These are phyloP conservation scores for Medicago lupulina DNA, from an alignment of 306 rosid species.

Conservation along the genomic window DNA sequence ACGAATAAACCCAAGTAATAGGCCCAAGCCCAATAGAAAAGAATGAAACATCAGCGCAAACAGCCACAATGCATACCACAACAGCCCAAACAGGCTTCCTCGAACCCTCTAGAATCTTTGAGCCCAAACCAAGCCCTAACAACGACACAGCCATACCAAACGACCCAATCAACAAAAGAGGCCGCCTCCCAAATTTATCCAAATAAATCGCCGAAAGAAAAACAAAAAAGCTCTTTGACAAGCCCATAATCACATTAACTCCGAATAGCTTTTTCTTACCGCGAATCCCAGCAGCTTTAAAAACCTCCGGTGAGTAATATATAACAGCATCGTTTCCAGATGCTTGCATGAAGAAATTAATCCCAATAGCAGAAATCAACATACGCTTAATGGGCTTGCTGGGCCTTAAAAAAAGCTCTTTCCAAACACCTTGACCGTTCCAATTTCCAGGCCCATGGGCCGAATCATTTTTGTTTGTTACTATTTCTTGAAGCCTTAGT, in stretches of 20 bases:
- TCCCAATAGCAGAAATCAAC: conserved; percentile 69
- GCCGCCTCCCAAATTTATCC: conserved; percentile 74
- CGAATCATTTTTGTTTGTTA: conserved; percentile 40
- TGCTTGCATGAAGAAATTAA: conserved; percentile 93
- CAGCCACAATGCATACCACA: conserved; percentile 54
- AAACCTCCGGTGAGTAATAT: conserved; percentile 82
- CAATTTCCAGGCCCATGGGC: conserved; percentile 38
- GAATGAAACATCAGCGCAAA: conserved; percentile 67
- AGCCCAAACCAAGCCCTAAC: conserved; percentile 67
- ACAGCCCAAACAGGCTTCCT: conserved; percentile 67
- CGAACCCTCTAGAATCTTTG: conserved; percentile 46
- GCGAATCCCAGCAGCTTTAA: conserved; percentile 62
- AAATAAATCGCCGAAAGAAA: conserved; percentile 63
- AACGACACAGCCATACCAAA: conserved; percentile 66
- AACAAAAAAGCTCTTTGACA: conserved; percentile 61
- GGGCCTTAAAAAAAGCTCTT: conserved; percentile 59
- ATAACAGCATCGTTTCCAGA: conserved; percentile 89
- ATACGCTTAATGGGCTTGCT: conserved; percentile 60
- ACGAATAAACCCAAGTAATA: conserved; percentile 76
- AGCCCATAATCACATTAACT: conserved; percentile 73
- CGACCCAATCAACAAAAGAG: conserved; percentile 71
- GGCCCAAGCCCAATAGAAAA: conserved; percentile 92
- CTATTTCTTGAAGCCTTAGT: conserved; percentile 54
- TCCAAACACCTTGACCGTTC: conserved; percentile 67
- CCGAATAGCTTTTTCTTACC: conserved; percentile 61